A percentile compares a stretch with the other conserved stretches of the same genome.
Evolutionary conservation across 225 moss, liverwort and hornwort genomes (phyloP).

Genomic region (Antitrichia curtipendula): DNA sequence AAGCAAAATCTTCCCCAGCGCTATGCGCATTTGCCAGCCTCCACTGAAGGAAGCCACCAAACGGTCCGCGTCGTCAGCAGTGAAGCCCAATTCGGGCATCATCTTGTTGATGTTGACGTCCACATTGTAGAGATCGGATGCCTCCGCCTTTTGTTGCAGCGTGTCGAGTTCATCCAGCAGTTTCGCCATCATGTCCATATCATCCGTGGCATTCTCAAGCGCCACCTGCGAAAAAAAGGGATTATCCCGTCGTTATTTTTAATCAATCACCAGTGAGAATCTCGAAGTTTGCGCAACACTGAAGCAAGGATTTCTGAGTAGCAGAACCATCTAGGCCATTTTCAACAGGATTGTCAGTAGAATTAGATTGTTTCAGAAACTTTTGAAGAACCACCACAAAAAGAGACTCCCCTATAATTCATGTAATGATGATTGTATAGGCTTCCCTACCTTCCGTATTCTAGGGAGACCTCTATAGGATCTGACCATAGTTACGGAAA

Average conservation of each 20-base stretch:
- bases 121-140: slow-evolving; percentile 40
- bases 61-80: slow-evolving; percentile 38
- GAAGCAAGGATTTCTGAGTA: not conserved
- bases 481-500: not conserved
- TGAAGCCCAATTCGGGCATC: slow-evolving; percentile 62
- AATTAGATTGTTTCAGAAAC: not conserved
- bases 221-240: slow-evolving; percentile 9
- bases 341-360: not conserved
- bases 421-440: not conserved
- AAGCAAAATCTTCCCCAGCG: slow-evolving; percentile 52
- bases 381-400: not conserved
- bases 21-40: slow-evolving; percentile 60
- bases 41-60: slow-evolving; percentile 60
- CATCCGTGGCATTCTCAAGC: slow-evolving; percentile 48
- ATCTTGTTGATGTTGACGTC: slow-evolving; percentile 59
- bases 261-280: not conserved
- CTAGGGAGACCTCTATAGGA: no score
- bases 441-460: no score
- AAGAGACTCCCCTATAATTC: not conserved
- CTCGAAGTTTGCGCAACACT: not conserved
- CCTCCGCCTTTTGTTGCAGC: slow-evolving; percentile 40
- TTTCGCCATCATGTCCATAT: slow-evolving; percentile 49
- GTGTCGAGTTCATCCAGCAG: slow-evolving; percentile 47
- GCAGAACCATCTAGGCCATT: not conserved
- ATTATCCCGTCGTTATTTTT: not conserved